Conservation (phyloP, 2,329 filamentous ascomycete species). For the Albifimbria verrucaria region DNA sequence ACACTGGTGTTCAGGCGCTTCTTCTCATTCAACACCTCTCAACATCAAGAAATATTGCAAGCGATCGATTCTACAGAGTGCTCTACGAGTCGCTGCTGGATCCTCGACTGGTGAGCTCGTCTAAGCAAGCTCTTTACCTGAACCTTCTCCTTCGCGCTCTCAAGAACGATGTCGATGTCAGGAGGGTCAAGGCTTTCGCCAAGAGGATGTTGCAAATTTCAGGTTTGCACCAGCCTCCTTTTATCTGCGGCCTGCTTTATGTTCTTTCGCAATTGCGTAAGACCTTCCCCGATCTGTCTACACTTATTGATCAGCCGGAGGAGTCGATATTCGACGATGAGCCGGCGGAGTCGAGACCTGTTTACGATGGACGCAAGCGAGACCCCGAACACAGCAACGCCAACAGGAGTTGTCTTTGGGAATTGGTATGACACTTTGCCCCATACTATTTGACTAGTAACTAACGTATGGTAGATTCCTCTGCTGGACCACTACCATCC, state of each 20-base stretch:
- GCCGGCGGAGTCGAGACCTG: constrained; percentile 31
- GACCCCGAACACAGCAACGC: constrained; percentile 91
- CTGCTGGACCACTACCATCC: constrained; percentile 77
- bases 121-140: constrained; percentile 92
- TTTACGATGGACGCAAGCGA: constrained; percentile 86
- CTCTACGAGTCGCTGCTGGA: constrained; percentile 94
- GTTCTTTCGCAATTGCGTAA: constrained; percentile 76
- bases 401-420: constrained; percentile 92
- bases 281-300: constrained; percentile 75
- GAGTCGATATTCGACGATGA: constrained; percentile 63
- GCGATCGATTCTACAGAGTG: constrained; percentile 91
- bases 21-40: constrained; percentile 93
- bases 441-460: not conserved
- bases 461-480: constrained; percentile 28
- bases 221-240: constrained; percentile 85
- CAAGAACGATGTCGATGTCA: constrained; percentile 85
- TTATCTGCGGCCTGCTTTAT: constrained; percentile 90
- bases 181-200: constrained; percentile 91
- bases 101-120: constrained; percentile 81
- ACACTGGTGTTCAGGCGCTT: constrained; percentile 93
- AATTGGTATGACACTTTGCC: constrained; percentile 56
- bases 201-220: constrained; percentile 89
- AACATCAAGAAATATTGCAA: constrained; percentile 71
- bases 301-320: constrained; percentile 78
- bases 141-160: constrained; percentile 87